phyloP scores from a whole-genome alignment of 345 rosid species.

The Streptanthus diversifolius region DNA sequence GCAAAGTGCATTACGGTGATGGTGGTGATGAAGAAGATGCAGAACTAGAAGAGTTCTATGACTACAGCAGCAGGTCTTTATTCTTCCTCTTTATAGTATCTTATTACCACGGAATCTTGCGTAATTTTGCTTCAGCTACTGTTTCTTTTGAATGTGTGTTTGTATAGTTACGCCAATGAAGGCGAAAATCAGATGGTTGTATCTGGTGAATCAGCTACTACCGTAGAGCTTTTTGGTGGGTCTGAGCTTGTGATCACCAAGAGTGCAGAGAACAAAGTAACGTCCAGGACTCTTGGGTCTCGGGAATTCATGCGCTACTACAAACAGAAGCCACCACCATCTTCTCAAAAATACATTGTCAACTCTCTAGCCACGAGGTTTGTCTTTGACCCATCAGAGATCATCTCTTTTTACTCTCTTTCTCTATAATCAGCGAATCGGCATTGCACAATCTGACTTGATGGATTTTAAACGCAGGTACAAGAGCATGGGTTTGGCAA shows the following conservation, averaged over 20 bases:
- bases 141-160: conserved; percentile 9
- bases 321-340: conserved; percentile 86
- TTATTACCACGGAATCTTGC: not conserved
- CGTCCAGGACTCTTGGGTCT: conserved; percentile 73
- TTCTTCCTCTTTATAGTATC: not conserved
- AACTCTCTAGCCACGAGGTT: conserved; percentile 75
- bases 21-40: conserved; percentile 91
- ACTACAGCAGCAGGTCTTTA: conserved; percentile 81
- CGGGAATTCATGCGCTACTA: conserved; percentile 84
- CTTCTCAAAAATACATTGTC: conserved; percentile 53
- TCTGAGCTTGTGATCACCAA: conserved; percentile 87
- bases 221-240: conserved; percentile 68
- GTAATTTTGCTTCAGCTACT: not conserved
- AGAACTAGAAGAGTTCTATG: conserved; percentile 92
- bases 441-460: not conserved
- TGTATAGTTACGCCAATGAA: conserved; percentile 63
- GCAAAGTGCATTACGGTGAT: conserved; percentile 93
- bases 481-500: conserved; percentile 84
- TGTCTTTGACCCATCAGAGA: conserved; percentile 16
- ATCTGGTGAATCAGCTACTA: conserved; percentile 46
- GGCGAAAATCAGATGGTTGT: conserved; percentile 73
- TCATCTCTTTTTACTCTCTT: not conserved
- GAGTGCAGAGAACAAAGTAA: conserved; percentile 45
- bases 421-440: not conserved
- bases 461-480: conserved; percentile 53